Percentiles rank a stretch among this genome's conserved stretches.
Evolutionary conservation across 78 protist species (phyloP).

Genomic region (Pelomyxa schiedti): DNA sequence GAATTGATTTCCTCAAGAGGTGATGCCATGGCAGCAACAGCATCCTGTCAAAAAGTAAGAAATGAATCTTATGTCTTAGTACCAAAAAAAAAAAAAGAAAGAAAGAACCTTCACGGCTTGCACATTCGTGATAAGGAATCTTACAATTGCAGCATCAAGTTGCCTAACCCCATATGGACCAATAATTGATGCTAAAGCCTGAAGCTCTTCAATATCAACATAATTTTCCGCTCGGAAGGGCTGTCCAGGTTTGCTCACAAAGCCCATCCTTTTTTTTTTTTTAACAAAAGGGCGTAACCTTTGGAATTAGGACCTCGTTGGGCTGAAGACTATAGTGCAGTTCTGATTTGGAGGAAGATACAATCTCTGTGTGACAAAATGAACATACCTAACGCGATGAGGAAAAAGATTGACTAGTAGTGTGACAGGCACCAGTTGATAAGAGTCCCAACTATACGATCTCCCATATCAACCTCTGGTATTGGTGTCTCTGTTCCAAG

Average conservation of each 20-base stretch:
- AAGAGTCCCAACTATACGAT: not conserved
- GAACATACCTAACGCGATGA: too few relatives aligned
- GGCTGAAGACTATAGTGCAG: not conserved
- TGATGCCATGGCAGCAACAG: too few relatives aligned
- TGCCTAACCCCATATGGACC: constrained; percentile 56
- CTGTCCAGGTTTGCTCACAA: not conserved
- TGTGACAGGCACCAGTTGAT: too few relatives aligned
- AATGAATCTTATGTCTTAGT: too few relatives aligned
- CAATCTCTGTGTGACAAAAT: too few relatives aligned
- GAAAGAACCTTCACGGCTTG: too few relatives aligned
- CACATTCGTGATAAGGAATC: constrained; percentile 13
- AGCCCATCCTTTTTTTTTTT: too few relatives aligned
- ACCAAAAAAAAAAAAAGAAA: too few relatives aligned
- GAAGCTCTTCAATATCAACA: constrained; percentile 27
- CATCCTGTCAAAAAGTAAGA: too few relatives aligned
- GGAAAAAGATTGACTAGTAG: too few relatives aligned
- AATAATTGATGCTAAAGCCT: constrained; percentile 21
- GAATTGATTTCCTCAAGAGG: not conserved
- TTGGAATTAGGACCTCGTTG: not conserved
- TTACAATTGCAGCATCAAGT: constrained; percentile 18
- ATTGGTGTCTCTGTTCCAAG: not conserved
- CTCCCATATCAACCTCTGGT: not conserved
- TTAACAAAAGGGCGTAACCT: constrained; percentile 10
- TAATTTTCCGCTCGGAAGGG: constrained; percentile 43
- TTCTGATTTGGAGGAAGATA: too few relatives aligned